Base-by-base conservation (phyloP, 176 grass and related monocot species). In the Rhynchospora tenuis region DNA sequence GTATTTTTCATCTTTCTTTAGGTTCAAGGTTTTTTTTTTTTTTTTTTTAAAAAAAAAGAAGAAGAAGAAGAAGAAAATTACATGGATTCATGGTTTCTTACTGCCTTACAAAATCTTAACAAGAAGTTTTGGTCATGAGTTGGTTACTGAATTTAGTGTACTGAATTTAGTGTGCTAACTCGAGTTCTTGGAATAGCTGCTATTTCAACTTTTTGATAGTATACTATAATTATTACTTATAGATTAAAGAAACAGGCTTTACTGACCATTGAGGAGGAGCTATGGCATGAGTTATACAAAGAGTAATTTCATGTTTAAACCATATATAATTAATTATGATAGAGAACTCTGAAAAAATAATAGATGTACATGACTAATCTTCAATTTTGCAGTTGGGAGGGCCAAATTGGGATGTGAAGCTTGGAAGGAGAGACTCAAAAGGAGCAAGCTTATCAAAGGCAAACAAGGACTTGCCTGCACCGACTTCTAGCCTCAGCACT, bases 361-460 rank as follows among this genome's bases (percentile, higher is more conserved):
- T 16, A 6, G 17, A 19, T 8, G 42, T 42, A 7, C 38, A 71
- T 62, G 20, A 45, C 9, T 80, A 43, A n/a, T 5, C 0, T 79
- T 22, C 28, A 59, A 43, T 33, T 51, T 29, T 82, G 10, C 47
- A 87, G 48, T 85, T 92, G 52, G 91, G 90, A 6, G 91, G 94
- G 0, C 91, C 88, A 1, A 12, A 29, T 33, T 97, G 94, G 94
- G 43, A 62, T 22, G 89, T 97, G 45, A 88, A 84, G 33, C 73
- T 97, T 31, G 94, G 91, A 22, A 89, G 94, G 47, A 92, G 73
- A 90, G 94, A 97, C 60, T 83, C 94, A 3, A 89, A 31, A 61
- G 9, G 0, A 43, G 90, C 90, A 59, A 59, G 65, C 29, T 10
- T 16, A 24, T 13, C 23, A 2, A 79, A 42, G 12, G 92, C 89